Base-by-base conservation (phyloP, 805 yeast species). In the Yarrowia osloensis region DNA sequence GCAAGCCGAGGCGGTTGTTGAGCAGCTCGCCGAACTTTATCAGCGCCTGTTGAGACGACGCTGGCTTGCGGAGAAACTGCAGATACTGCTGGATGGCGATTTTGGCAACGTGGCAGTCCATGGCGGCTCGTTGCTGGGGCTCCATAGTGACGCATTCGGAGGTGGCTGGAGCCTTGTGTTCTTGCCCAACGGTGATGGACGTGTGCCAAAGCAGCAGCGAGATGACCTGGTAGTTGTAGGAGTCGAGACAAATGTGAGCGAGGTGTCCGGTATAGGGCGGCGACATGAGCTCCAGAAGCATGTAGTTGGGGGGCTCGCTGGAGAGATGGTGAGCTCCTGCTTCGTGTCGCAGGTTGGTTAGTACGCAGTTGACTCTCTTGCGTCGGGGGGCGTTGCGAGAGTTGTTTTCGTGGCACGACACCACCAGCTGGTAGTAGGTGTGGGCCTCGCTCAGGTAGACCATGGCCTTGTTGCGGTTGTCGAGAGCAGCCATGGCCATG, bases 371-470 rank as follows among this genome's bases (percentile, higher is more conserved):
- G 31, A 54, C 61, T 35, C 61, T 44, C 29, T 54, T 54, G 9
- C 61, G 17, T 4, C 61, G 61, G n/a, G 61, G 61, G 31, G 61
- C 61, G 61, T 54, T 54, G 31, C 31, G 44, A 24, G 44, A 54
- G 17, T 11, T 24, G 22, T 21, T 15, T 15, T 50, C 40, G 33
- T 31, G 40, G 40, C 57, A 33, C 6, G 40, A 50, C 29, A 33
- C 37, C 29, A 26, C 44, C 19, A 54, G 31, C 22, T 54, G 44
- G 31, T 35, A 54, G 44, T 54, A 54, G 31, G 61, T 37, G 31
- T 54, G 61, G 31, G 61, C 61, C 44, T 54, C 61, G 44, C 61
- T 54, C 44, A 54, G 61, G n/a, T 54, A 54, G 31, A 54, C 61
- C 61, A 54, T 54, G 44, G 61, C 61, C 61, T 54, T 54, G 61